Evolutionary conservation across 352 stramenopile species (phyloP).

Genomic region (Globisporangium mamillatum): DNA sequence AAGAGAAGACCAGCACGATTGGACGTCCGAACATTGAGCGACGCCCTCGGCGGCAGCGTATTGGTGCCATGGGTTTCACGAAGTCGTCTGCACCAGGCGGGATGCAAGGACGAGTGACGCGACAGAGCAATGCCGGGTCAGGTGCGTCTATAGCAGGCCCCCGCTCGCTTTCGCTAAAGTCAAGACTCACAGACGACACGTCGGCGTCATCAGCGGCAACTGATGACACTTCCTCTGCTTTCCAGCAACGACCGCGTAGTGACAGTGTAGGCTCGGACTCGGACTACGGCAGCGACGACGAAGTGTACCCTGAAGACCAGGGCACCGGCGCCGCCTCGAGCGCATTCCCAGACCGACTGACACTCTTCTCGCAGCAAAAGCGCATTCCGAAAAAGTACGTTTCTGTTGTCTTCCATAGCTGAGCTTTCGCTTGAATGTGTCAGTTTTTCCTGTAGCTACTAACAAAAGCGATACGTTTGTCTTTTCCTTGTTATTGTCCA

Average conservation of each 20-base stretch:
- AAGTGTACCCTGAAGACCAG: slow-evolving; percentile 59
- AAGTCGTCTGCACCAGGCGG: slow-evolving; percentile 12
- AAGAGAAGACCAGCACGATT: slow-evolving; percentile 8
- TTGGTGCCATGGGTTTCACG: slow-evolving; percentile 44
- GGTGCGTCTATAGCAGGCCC: slow-evolving; percentile 10
- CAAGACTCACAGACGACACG: slow-evolving; percentile 26
- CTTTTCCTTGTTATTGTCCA: not conserved
- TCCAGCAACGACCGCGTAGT: slow-evolving; percentile 32
- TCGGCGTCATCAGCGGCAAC: slow-evolving; percentile 14
- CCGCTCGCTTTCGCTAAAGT: slow-evolving; percentile 29
- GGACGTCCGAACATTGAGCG: slow-evolving; percentile 20
- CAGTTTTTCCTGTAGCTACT: not conserved
- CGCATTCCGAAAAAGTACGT: slow-evolving; percentile 56
- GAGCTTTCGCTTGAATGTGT: not conserved
- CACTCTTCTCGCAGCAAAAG: slow-evolving; percentile 80
- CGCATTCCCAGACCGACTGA: slow-evolving; percentile 69
- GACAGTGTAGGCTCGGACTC: slow-evolving; percentile 40
- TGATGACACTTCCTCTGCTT: not conserved
- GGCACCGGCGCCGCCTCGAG: slow-evolving; percentile 25
- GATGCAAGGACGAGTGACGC: slow-evolving; percentile 13
- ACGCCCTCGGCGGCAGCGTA: slow-evolving; percentile 49
- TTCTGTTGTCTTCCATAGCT: not conserved
- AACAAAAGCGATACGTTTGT: not conserved
- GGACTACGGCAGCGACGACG: slow-evolving; percentile 53
- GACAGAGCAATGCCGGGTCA: slow-evolving; percentile 17